Conservation (phyloP, 75 land plant species). For the Pinus taeda region DNA sequence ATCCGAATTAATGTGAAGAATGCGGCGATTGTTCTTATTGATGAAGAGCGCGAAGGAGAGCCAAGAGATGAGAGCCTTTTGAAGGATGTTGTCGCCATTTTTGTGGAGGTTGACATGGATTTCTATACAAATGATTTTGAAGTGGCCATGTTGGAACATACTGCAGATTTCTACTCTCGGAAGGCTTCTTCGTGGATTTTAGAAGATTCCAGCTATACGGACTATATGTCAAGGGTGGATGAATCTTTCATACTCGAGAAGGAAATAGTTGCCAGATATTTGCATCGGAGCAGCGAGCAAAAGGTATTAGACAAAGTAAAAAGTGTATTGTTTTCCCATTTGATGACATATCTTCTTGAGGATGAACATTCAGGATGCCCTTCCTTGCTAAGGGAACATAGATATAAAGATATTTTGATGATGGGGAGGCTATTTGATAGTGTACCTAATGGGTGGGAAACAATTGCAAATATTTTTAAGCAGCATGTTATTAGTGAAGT, state of each 20-base stretch:
- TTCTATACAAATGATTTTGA: constrained; percentile 85
- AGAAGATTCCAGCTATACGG: constrained; percentile 89
- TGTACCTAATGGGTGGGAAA: constrained; percentile 68
- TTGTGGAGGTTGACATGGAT: constrained; percentile 87
- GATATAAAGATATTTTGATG: constrained; percentile 83
- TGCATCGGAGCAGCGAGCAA: constrained; percentile 79
- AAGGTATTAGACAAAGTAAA: constrained; percentile 89
- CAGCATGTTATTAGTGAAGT: constrained; percentile 93
- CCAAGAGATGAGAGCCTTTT: constrained; percentile 79
- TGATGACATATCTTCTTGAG: constrained; percentile 71
- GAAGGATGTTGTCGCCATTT: constrained; percentile 83
- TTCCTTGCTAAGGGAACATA: constrained; percentile 82
- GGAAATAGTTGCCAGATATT: constrained; percentile 30
- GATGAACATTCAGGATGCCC: constrained; percentile 90
- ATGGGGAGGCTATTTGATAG: constrained; percentile 75
- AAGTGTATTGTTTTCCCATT: constrained; percentile 62
- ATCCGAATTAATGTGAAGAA: constrained; percentile 69
- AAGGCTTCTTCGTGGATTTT: constrained; percentile 81
- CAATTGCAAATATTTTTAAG: constrained; percentile 69
- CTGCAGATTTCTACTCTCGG: constrained; percentile 68
- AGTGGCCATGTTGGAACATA: constrained; percentile 62
- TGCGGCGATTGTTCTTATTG: constrained; percentile 85
- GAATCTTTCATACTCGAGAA: constrained; percentile 72
- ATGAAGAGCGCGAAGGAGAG: constrained; percentile 88
- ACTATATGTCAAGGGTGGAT: constrained; percentile 87